A percentile compares a stretch with the other conserved stretches of the same genome.
Evolutionary conservation across 129 eudicot species (phyloP).

Genomic region (Pseudognaphalium luteoalbum): DNA sequence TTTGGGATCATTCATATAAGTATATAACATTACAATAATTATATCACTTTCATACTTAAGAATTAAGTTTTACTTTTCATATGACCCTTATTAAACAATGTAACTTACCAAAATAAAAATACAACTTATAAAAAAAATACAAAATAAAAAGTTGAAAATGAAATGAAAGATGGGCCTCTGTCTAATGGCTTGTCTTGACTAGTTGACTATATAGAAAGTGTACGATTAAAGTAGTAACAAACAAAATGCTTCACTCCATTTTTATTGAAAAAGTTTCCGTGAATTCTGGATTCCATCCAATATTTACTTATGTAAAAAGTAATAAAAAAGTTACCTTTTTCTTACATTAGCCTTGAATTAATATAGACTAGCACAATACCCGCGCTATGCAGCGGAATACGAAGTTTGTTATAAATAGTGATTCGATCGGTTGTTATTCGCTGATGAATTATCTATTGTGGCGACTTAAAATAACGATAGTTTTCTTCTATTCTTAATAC

Average conservation of each 20-base stretch:
- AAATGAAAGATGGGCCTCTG: slow-evolving; percentile 18
- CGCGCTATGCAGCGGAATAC: too few species aligned
- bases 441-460: too few species aligned
- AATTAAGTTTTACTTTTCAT: too few species aligned
- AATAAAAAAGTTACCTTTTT: slow-evolving; percentile 2
- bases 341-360: background rate
- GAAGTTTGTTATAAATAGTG: too few species aligned
- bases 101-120: background rate
- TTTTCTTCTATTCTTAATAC: too few species aligned
- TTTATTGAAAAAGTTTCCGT: slow-evolving; percentile 22
- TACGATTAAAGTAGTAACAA: slow-evolving; percentile 27
- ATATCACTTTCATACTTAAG: too few species aligned
- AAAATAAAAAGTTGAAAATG: background rate
- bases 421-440: too few species aligned
- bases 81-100: too few species aligned
- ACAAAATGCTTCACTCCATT: slow-evolving; percentile 12
- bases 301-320: slow-evolving; percentile 17
- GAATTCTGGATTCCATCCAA: slow-evolving; percentile 18
- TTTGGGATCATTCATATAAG: too few species aligned
- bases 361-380: too few species aligned
- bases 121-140: background rate
- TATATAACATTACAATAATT: too few species aligned
- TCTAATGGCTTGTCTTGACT: slow-evolving; percentile 18
- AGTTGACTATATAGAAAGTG: background rate
- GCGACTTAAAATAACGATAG: too few species aligned